Evolutionary conservation across 2,329 filamentous ascomycete species (phyloP), one percentile per base, ranked within the genome.

Genomic region (Cladobotryum protrusum): DNA sequence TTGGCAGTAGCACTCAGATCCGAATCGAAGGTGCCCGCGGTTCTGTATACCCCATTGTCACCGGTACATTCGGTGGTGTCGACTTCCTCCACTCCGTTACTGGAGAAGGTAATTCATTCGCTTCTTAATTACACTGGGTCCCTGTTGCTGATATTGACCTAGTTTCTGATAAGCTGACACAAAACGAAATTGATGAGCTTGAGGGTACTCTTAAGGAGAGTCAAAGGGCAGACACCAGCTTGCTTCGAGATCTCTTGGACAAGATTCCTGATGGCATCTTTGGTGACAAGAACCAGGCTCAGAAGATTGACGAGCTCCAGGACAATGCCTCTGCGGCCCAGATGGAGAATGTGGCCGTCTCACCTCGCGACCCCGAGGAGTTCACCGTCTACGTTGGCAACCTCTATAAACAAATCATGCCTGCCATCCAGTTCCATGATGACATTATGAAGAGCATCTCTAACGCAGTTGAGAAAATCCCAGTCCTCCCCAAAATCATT

Each of bases 11-110:
- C 59, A 89, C 89, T n/a, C 72, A 74, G 61, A 73, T 96, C 24
- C 73, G 81, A 42, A 76, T 96, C 24, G 73, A 78, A 33, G 89
- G 87, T 41, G 85, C 80, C 50, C 75, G 76, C 18, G 64, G 75
- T 33, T 63, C 76, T 4, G 87, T 96, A 53, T 96, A 87, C 60
- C 91, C 91, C 6, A 73, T 92, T 54, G 79, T 95, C 41, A 96
- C 91, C 1, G 91, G 92, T 52, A 96, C 91, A 6, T 96, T 96
- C 67, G 91, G 91, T 54, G 91, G 91, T 55, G 91, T 96, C 13
- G 92, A 96, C 63, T 96, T 96, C 71, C 73, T 96, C 53, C 89
- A 95, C 72, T 93, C 87, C 1, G 90, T 95, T 29, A 87, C 80
- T 42, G 81, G 82, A 52, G 82, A 85, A 72, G 72, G 77, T 78